Percentiles rank a stretch among this genome's conserved stretches.
Conservation (phyloP, 345 rosid species). For the Boechera retrofracta region DNA sequence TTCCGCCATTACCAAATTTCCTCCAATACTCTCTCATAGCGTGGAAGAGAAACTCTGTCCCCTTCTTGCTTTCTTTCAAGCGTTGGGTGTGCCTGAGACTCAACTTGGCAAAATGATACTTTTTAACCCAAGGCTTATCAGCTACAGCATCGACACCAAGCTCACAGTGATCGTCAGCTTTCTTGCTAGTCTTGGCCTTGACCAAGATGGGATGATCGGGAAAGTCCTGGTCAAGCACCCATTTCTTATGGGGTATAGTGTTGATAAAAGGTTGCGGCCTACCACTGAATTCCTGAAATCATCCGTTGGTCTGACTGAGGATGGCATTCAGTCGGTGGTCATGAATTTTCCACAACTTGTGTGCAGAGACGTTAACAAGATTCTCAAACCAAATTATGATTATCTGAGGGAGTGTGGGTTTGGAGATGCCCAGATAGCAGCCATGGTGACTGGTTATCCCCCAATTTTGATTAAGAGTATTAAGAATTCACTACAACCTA, state of each 20-base stretch:
- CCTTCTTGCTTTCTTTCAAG: constrained; percentile 81
- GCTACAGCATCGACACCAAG: constrained; percentile 79
- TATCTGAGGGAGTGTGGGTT: constrained; percentile 60
- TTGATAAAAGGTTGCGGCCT: constrained; percentile 61
- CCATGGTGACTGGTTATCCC: constrained; percentile 70
- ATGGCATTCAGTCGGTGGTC: constrained; percentile 56
- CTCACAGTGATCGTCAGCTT: constrained; percentile 60
- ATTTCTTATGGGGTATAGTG: constrained; percentile 74
- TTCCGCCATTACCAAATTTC: constrained; percentile 69
- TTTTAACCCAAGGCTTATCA: constrained; percentile 75
- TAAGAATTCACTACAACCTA: constrained; percentile 68
- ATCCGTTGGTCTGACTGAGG: constrained; percentile 53
- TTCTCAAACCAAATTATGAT: constrained; percentile 58
- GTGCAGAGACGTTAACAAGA: constrained; percentile 71
- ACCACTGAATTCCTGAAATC: constrained; percentile 67
- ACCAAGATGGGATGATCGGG: constrained; percentile 65
- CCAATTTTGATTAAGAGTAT: constrained; percentile 70
- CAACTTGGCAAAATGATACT: constrained; percentile 73
- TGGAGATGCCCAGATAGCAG: constrained; percentile 57
- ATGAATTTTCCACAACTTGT: constrained; percentile 69
- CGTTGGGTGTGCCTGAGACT: constrained; percentile 70
- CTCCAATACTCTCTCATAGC: constrained; percentile 76
- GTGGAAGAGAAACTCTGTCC: constrained; percentile 87
- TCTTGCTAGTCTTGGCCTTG: constrained; percentile 65
- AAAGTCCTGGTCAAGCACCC: constrained; percentile 71